Evolutionary conservation across 768 basidiomycete genomes (phyloP).

Genomic region (Suillus spraguei): DNA sequence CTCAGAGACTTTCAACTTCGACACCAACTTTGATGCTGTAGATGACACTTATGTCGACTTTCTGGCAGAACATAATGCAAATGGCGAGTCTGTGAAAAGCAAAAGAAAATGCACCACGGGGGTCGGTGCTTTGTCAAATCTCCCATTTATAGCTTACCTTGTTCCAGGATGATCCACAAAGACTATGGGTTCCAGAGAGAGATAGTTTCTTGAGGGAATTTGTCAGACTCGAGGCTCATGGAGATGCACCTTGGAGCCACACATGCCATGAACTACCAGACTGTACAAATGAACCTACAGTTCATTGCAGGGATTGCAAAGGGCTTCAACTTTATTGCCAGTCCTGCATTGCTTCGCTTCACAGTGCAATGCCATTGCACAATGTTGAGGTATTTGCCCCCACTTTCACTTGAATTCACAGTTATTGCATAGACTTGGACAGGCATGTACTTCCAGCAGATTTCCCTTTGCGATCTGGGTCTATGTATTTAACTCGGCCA

Average conservation of each 20-base stretch:
- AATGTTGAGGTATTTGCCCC: too few relatives aligned
- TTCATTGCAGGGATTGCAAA: too few relatives aligned
- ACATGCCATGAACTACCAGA: neutral
- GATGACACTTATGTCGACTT: neutral
- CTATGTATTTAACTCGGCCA: conserved; percentile 5
- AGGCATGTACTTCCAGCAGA: conserved; percentile 16
- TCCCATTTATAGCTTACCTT: neutral
- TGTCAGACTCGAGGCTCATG: neutral
- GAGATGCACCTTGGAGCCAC: conserved; percentile 2
- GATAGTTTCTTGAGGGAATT: conserved; percentile 6
- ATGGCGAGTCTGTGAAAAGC: neutral
- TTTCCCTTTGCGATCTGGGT: conserved; percentile 17
- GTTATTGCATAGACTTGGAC: too few relatives aligned
- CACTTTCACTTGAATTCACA: too few relatives aligned
- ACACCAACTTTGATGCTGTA: neutral
- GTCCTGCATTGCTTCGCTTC: too few relatives aligned
- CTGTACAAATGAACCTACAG: neutral
- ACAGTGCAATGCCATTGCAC: too few relatives aligned
- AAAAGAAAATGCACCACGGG: neutral
- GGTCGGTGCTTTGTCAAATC: neutral
- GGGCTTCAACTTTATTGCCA: too few relatives aligned
- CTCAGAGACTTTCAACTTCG: neutral
- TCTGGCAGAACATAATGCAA: conserved; percentile 9
- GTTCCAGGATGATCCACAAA: conserved; percentile 9
- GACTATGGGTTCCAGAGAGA: conserved; percentile 1